Conservation (phyloP, 441 rosid genomes). For the Erodium moschatum region DNA sequence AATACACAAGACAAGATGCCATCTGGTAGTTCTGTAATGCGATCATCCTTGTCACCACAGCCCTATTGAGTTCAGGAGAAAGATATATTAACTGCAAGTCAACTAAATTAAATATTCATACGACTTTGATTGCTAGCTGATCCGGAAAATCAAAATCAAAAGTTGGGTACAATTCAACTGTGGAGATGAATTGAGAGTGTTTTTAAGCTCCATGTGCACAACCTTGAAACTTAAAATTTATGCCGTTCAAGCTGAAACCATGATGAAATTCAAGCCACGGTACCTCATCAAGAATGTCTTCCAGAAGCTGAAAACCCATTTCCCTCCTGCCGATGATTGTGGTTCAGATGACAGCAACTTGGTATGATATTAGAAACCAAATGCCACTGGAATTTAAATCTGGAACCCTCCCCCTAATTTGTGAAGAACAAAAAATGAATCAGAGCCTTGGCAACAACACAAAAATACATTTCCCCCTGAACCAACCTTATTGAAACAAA, state of each 20-base stretch:
- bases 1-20: neutral
- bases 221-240: neutral
- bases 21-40: slow-evolving; percentile 1
- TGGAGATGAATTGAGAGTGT: neutral
- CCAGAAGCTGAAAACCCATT: neutral
- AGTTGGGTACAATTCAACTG: neutral
- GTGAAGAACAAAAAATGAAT: neutral
- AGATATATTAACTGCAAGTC: neutral
- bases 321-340: neutral
- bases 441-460: neutral
- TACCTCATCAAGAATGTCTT: neutral
- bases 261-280: neutral
- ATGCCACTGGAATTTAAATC: too few relatives aligned
- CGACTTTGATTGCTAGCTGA: neutral
- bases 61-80: neutral
- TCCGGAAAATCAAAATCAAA: neutral
- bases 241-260: too few relatives aligned
- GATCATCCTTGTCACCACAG: neutral
- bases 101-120: neutral
- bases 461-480: neutral
- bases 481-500: neutral
- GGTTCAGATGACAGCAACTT: too few relatives aligned
- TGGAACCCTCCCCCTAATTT: neutral
- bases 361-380: too few relatives aligned
- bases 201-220: neutral